These are phyloP conservation scores for Pinus taeda DNA, from an alignment of 75 land plant genomes.

Conservation along the genomic window DNA sequence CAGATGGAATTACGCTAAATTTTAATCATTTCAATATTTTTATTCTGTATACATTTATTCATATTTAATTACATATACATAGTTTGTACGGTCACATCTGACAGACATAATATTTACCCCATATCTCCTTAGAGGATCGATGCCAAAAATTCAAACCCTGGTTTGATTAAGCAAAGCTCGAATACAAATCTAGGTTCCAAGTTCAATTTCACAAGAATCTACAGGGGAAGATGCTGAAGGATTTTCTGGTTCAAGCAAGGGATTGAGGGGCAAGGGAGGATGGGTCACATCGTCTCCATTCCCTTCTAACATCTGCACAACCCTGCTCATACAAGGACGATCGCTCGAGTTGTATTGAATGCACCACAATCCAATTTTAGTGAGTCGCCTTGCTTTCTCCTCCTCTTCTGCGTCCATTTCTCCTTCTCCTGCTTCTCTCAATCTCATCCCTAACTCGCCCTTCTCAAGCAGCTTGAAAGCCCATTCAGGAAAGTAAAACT, in stretches of 20 bases:
- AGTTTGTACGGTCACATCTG: no score
- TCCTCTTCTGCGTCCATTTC: not conserved
- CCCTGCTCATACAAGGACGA: constrained; percentile 17
- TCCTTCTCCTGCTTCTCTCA: not conserved
- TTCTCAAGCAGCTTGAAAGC: not conserved
- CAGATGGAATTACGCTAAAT: no score
- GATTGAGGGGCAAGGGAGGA: constrained; percentile 16
- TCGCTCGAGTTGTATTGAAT: constrained; percentile 8
- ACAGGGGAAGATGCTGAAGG: no score
- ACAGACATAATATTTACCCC: no score
- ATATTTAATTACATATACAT: no score
- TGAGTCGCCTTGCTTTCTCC: not conserved
- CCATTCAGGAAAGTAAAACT: constrained; percentile 9
- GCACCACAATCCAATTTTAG: constrained; percentile 23
- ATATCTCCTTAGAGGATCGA: no score
- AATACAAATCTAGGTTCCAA: no score
- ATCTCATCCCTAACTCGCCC: not conserved
- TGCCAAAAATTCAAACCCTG: no score
- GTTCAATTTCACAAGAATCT: no score
- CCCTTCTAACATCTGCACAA: constrained; percentile 24
- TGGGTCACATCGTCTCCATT: not conserved
- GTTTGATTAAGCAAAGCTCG: no score
- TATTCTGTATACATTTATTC: no score
- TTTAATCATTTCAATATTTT: no score
- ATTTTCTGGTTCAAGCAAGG: not conserved